Percentiles rank a stretch among this genome's conserved stretches.
These are phyloP conservation scores for Exophiala sp. DNA, from an alignment of 2,329 filamentous ascomycete species.

Conservation along the genomic window DNA sequence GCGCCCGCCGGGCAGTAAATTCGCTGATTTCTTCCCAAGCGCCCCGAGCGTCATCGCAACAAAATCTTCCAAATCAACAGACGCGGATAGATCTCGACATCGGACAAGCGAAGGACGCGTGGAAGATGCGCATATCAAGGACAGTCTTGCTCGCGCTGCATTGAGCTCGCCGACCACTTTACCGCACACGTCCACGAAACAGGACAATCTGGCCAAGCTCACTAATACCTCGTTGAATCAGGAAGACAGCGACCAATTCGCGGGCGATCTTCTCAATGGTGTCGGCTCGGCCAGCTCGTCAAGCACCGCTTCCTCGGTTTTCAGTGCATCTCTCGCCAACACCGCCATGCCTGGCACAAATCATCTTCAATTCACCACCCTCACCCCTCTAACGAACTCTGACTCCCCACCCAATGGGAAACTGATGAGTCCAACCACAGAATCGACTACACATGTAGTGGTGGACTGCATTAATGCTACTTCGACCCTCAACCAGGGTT, in stretches of 20 bases:
- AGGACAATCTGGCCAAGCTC: slow-evolving; percentile 14
- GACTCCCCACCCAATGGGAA: slow-evolving; percentile 59
- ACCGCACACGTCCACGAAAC: slow-evolving; percentile 13
- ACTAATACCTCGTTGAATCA: slow-evolving; percentile 32
- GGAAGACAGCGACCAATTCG: slow-evolving; percentile 33
- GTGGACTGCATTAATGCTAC: slow-evolving; percentile 27
- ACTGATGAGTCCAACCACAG: slow-evolving; percentile 47
- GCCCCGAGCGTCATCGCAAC: slow-evolving; percentile 58
- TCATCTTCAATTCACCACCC: slow-evolving; percentile 47
- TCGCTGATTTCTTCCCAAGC: slow-evolving; percentile 80
- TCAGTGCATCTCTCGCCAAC: slow-evolving; percentile 53
- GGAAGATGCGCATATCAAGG: slow-evolving; percentile 24
- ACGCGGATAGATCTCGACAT: slow-evolving; percentile 40
- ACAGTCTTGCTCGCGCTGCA: slow-evolving; percentile 12
- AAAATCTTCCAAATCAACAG: slow-evolving; percentile 46
- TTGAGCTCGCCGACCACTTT: slow-evolving; percentile 14
- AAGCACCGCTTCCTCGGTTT: slow-evolving; percentile 65
- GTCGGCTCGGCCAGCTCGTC: slow-evolving; percentile 67
- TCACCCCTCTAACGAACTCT: slow-evolving; percentile 61
- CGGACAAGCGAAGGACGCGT: slow-evolving; percentile 12
- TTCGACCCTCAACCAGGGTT: slow-evolving; percentile 31
- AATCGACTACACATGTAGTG: slow-evolving; percentile 10
- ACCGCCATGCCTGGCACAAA: slow-evolving; percentile 52
- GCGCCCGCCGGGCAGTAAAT: slow-evolving; percentile 67
- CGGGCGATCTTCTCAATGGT: slow-evolving; percentile 63